Evolutionary conservation across 1,284 basidiomycete species (phyloP).

Genomic region (Stereum hirsutum): DNA sequence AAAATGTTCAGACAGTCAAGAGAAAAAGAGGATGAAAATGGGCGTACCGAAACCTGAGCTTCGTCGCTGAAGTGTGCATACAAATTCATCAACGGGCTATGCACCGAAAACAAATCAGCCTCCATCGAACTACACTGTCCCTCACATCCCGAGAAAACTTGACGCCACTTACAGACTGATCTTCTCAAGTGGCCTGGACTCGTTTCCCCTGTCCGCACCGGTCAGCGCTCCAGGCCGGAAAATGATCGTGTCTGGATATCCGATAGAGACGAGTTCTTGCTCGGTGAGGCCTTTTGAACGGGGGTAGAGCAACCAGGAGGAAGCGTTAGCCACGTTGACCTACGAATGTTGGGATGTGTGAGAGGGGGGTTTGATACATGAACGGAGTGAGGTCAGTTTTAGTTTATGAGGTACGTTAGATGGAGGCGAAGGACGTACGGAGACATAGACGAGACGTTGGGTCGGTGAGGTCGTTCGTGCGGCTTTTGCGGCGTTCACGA

Average conservation of each 20-base stretch:
- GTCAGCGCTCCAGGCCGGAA: slow-evolving; percentile 53
- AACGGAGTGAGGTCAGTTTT: too few species aligned
- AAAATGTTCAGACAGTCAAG: not conserved
- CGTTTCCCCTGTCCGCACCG: slow-evolving; percentile 23
- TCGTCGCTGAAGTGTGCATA: too few species aligned
- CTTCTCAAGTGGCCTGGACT: slow-evolving; percentile 27
- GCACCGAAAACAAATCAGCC: too few species aligned
- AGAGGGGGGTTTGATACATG: too few species aligned
- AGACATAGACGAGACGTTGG: slow-evolving; percentile 64
- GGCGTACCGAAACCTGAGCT: too few species aligned
- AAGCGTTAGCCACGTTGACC: too few species aligned
- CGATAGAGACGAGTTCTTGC: slow-evolving; percentile 49
- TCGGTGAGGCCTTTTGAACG: slow-evolving; percentile 74
- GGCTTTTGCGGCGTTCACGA: slow-evolving; percentile 57
- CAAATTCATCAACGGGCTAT: too few species aligned
- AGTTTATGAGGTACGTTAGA: too few species aligned
- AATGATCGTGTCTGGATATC: slow-evolving; percentile 60
- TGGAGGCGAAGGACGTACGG: slow-evolving; percentile 40
- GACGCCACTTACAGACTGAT: slow-evolving; percentile 30
- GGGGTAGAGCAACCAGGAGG: slow-evolving; percentile 41
- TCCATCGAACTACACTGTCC: too few species aligned
- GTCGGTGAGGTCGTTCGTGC: slow-evolving; percentile 37
- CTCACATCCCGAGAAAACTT: too few species aligned
- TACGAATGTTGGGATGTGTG: too few species aligned
- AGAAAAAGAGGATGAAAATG: not conserved